phyloP scores from a whole-genome alignment of 2,329 filamentous ascomycete genomes.

The Aspergillus awamori region DNA sequence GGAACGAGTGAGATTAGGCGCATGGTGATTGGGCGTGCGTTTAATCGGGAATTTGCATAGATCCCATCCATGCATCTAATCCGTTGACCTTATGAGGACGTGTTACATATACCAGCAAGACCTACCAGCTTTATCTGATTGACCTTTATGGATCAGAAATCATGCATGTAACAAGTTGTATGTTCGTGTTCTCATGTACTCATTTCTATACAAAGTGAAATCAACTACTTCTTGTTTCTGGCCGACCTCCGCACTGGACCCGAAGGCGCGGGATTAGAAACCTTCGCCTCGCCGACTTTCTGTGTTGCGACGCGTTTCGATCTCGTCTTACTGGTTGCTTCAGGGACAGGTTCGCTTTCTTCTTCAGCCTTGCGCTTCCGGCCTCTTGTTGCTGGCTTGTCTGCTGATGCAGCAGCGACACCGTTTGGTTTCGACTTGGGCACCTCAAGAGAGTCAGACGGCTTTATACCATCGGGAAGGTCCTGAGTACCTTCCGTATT shows the following conservation, averaged over 20 bases:
- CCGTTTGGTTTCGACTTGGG: background rate
- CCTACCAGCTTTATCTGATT: background rate
- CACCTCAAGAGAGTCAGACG: conserved; percentile 9
- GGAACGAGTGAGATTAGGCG: conserved; percentile 91
- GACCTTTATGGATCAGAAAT: background rate
- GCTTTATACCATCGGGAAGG: conserved; percentile 10
- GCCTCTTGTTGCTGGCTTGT: conserved; percentile 10
- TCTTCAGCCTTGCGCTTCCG: conserved; percentile 29
- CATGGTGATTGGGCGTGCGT: conserved; percentile 91
- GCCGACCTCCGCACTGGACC: conserved; percentile 32
- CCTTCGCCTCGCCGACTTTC: conserved; percentile 20
- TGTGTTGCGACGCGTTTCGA: conserved; percentile 31
- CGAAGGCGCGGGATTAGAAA: conserved; percentile 19
- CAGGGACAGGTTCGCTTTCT: background rate
- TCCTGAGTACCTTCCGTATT: conserved; percentile 17
- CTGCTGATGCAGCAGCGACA: background rate
- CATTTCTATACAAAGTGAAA: conserved; percentile 9
- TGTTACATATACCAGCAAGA: conserved; percentile 9
- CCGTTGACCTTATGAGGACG: background rate
- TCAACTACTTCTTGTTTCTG: conserved; percentile 27
- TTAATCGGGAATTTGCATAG: conserved; percentile 77
- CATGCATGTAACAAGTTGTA: conserved; percentile 3
- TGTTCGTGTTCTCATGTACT: conserved; percentile 20
- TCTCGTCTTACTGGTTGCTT: conserved; percentile 14
- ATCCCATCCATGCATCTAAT: background rate